Percentiles rank a stretch among this genome's conserved stretches.
Evolutionary conservation across 805 yeast species (phyloP).

Genomic region (Monosporozyma siamensis): DNA sequence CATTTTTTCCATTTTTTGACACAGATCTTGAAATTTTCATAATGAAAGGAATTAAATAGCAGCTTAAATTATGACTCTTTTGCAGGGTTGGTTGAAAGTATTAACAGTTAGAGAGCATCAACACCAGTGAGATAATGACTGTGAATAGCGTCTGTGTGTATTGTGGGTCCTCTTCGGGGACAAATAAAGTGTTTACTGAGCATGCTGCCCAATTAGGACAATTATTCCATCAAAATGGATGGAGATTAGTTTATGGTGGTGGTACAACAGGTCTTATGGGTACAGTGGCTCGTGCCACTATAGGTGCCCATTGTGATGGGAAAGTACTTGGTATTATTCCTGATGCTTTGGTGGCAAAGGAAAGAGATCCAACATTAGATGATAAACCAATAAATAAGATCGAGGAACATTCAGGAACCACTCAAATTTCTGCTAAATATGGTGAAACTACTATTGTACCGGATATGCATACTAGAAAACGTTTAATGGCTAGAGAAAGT

Average conservation of each 20-base stretch:
- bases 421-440: constrained; percentile 48
- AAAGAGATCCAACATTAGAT: constrained; percentile 37
- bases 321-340: constrained; percentile 82
- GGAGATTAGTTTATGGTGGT: constrained; percentile 84
- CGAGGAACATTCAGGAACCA: constrained; percentile 40
- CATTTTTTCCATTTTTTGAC: neutral
- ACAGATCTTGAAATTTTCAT: neutral
- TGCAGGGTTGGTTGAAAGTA: too few relatives aligned
- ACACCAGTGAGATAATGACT: constrained; percentile 8
- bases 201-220: constrained; percentile 55
- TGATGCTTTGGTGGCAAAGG: constrained; percentile 67
- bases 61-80: too few relatives aligned
- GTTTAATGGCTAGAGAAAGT: constrained; percentile 79
- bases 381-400: neutral
- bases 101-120: too few relatives aligned
- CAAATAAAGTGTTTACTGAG: constrained; percentile 37
- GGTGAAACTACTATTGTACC: constrained; percentile 74
- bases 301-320: constrained; percentile 37
- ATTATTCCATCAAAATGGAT: constrained; percentile 42
- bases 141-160: constrained; percentile 59
- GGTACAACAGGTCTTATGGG: constrained; percentile 86
- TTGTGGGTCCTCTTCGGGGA: constrained; percentile 79
- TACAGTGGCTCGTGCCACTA: constrained; percentile 55
- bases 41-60: too few relatives aligned
- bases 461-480: constrained; percentile 86